A percentile compares a stretch with the other conserved stretches of the same genome.
phyloP scores from a whole-genome alignment of 169 alveolate species.

The Eimeria necatrix region DNA sequence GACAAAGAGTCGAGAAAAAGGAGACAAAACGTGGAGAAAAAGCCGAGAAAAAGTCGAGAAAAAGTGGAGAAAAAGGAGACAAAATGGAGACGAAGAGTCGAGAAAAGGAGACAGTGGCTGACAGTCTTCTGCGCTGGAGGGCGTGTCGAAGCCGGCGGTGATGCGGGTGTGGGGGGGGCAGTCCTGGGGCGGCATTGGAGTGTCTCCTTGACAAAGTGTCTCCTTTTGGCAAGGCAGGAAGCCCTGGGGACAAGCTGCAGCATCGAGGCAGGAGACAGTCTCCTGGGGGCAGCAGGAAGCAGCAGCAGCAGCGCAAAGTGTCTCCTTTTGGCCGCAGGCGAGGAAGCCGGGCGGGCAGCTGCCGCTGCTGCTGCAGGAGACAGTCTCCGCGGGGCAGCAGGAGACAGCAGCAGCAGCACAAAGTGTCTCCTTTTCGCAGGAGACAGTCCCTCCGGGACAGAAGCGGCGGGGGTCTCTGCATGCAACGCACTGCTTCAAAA shows the following conservation, averaged over 20 bases:
- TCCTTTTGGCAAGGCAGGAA: too few species aligned
- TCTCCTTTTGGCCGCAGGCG: too few species aligned
- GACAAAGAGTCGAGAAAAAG: too few species aligned
- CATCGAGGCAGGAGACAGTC: conserved; percentile 43
- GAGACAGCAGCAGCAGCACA: too few species aligned
- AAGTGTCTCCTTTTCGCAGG: background rate
- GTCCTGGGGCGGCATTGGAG: conserved; percentile 74
- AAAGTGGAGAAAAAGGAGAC: background rate
- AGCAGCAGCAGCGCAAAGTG: conserved; percentile 5
- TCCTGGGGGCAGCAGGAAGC: conserved; percentile 6
- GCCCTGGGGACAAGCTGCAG: background rate
- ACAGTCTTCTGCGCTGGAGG: conserved; percentile 86
- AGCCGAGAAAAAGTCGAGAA: too few species aligned
- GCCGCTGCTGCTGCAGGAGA: conserved; percentile 42
- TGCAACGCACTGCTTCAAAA: conserved; percentile 83
- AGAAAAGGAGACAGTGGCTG: background rate
- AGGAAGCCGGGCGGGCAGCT: background rate
- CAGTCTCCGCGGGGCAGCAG: too few species aligned
- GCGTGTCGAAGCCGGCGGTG: conserved; percentile 90
- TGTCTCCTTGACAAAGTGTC: conserved; percentile 41
- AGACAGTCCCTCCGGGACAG: conserved; percentile 90
- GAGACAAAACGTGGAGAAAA: too few species aligned
- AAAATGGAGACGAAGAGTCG: background rate
- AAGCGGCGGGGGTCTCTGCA: conserved; percentile 85
- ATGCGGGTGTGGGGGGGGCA: conserved; percentile 88